These are phyloP conservation scores for Sphagnum contortum DNA, from an alignment of 225 moss, liverwort and hornwort genomes.

Conservation along the genomic window DNA sequence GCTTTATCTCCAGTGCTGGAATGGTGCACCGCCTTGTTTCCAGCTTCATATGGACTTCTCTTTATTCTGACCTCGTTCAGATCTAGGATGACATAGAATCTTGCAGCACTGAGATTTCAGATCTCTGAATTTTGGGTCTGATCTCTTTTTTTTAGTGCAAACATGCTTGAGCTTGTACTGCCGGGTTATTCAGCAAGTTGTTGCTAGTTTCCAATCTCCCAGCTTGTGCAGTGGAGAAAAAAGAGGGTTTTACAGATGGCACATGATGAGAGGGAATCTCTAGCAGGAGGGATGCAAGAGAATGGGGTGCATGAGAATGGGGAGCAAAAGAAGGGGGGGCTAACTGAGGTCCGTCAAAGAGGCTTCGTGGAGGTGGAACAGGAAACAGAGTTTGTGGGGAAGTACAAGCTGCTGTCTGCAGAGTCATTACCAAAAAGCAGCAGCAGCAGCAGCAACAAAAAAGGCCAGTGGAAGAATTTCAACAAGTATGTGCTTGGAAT, in stretches of 20 bases:
- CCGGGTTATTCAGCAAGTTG: too few species aligned
- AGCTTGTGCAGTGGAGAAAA: too few species aligned
- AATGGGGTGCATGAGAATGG: not conserved
- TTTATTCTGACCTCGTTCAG: too few species aligned
- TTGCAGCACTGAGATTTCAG: too few species aligned
- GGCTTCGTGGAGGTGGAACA: constrained; percentile 13
- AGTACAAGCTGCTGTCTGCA: constrained; percentile 32
- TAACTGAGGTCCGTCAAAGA: not conserved
- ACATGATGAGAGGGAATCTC: constrained; percentile 3
- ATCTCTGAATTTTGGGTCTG: too few species aligned
- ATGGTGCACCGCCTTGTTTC: too few species aligned
- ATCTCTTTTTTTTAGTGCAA: too few species aligned
- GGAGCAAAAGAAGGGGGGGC: not conserved
- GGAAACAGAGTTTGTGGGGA: constrained; percentile 15
- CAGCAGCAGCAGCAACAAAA: constrained; percentile 7
- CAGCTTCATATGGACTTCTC: too few species aligned
- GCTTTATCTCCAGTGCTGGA: too few species aligned
- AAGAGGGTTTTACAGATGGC: not conserved
- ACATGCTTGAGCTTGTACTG: too few species aligned
- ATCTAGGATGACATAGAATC: too few species aligned
- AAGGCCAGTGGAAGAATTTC: constrained; percentile 19
- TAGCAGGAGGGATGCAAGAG: not conserved
- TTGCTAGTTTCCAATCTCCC: too few species aligned
- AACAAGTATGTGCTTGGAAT: constrained; percentile 65
- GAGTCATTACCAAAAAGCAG: constrained; percentile 2